Conservation (phyloP, 179 eudicot genomes). For the Silene coronaria region DNA sequence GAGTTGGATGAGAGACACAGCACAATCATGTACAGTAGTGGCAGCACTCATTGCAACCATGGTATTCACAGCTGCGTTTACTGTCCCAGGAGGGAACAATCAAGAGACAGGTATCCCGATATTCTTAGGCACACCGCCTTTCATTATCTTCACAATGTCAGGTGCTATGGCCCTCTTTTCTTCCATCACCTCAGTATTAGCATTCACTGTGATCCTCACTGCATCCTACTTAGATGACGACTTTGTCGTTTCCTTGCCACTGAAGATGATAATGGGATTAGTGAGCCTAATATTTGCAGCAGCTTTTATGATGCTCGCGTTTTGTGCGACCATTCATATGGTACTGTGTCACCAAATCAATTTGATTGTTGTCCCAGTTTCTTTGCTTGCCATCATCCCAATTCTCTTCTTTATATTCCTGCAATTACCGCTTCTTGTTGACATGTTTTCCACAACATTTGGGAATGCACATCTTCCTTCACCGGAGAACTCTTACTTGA, state of each 20-base stretch:
- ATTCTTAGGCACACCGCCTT: slow-evolving; percentile 2
- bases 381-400: slow-evolving; percentile 13
- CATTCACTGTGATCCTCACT: slow-evolving; percentile 24
- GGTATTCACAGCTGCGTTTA: slow-evolving; percentile 22
- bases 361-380: slow-evolving; percentile 16
- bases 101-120: slow-evolving; percentile 17
- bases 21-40: slow-evolving; percentile 23
- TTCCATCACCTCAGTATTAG: slow-evolving; percentile 16
- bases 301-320: slow-evolving; percentile 23
- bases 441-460: slow-evolving; percentile 13
- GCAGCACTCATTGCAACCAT: slow-evolving; percentile 25
- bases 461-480: slow-evolving; percentile 19
- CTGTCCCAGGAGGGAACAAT: slow-evolving; percentile 24
- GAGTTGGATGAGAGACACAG: slow-evolving; percentile 19
- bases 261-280: slow-evolving; percentile 16
- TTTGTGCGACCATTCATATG: slow-evolving; percentile 19
- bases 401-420: slow-evolving; percentile 13
- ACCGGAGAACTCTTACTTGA: slow-evolving; percentile 13
- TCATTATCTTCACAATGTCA: slow-evolving; percentile 16
- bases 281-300: slow-evolving; percentile 18
- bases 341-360: slow-evolving; percentile 1
- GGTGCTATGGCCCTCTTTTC: slow-evolving; percentile 26
- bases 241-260: slow-evolving; percentile 13
- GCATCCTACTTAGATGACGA: slow-evolving; percentile 18
- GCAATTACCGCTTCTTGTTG: slow-evolving; percentile 21